These are phyloP conservation scores for Mycena galopus DNA, from an alignment of 768 basidiomycete species.

Conservation along the genomic window DNA sequence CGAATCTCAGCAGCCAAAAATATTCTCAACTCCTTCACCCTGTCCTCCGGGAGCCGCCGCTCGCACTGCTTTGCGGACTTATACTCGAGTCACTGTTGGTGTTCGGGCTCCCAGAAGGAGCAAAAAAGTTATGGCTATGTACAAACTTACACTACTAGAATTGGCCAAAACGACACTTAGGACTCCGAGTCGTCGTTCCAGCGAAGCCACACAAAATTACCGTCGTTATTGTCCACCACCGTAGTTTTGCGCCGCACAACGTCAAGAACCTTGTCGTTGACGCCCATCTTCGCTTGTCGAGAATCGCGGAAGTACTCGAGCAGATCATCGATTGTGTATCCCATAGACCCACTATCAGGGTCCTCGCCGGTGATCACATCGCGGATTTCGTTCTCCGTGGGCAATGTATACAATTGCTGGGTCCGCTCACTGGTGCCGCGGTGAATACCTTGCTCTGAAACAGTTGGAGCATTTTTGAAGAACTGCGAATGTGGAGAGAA, in stretches of 20 bases:
- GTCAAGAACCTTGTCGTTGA: slow-evolving; percentile 82
- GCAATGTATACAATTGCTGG: slow-evolving; percentile 69
- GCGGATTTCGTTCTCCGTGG: slow-evolving; percentile 82
- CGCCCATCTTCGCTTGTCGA: slow-evolving; percentile 68
- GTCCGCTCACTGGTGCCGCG: slow-evolving; percentile 34
- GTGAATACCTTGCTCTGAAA: slow-evolving; percentile 6
- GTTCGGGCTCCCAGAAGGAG: slow-evolving; percentile 11
- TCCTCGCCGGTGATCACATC: slow-evolving; percentile 75
- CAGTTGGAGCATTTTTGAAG: slow-evolving; percentile 56
- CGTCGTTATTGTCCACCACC: slow-evolving; percentile 68
- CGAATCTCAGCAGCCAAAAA: too few relatives aligned
- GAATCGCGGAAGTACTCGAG: slow-evolving; percentile 65
- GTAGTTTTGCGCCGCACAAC: slow-evolving; percentile 79
- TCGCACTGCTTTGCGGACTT: slow-evolving; percentile 18
- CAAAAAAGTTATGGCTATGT: slow-evolving; percentile 3
- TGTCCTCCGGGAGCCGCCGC: slow-evolving; percentile 8
- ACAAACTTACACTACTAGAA: background rate
- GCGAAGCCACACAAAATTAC: slow-evolving; percentile 70
- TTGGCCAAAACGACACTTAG: background rate
- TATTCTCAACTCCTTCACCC: background rate
- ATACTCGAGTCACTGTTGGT: background rate
- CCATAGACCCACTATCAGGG: slow-evolving; percentile 70
- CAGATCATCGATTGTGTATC: slow-evolving; percentile 74
- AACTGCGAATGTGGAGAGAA: slow-evolving; percentile 70
- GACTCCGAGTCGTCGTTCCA: slow-evolving; percentile 67